Evolutionary conservation across 2,329 filamentous ascomycete species (phyloP).

Genomic region (Colletotrichum lindemuthianum): DNA sequence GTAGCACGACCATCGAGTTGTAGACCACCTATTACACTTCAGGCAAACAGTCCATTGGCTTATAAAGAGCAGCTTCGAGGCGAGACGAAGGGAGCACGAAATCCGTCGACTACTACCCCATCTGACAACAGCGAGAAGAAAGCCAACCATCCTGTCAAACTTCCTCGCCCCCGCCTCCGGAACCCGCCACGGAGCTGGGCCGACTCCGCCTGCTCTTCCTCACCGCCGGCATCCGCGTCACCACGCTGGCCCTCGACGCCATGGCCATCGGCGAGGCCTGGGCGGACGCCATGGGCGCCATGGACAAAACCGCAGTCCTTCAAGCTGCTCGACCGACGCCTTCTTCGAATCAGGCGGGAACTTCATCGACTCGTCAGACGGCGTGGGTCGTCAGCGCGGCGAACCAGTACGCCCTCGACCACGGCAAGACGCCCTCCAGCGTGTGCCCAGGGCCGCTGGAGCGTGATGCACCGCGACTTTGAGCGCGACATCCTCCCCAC

Average conservation of each 20-base stretch:
- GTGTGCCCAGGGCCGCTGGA: constrained; percentile 54
- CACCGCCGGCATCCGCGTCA: constrained; percentile 61
- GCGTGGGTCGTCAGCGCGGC: constrained; percentile 52
- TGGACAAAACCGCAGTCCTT: constrained; percentile 66
- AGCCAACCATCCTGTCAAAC: constrained; percentile 16
- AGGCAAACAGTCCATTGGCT: no score
- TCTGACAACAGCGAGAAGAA: no score
- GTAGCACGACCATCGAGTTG: no score
- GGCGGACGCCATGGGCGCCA: constrained; percentile 58
- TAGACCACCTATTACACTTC: no score
- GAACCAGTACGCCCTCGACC: constrained; percentile 49
- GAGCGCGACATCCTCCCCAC: constrained; percentile 56
- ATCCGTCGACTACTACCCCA: not conserved
- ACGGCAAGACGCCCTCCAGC: constrained; percentile 49
- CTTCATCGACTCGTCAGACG: constrained; percentile 72
- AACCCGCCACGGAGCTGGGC: constrained; percentile 61
- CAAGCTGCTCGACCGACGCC: constrained; percentile 66
- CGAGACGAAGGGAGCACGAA: not conserved
- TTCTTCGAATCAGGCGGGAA: constrained; percentile 70
- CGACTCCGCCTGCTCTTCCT: constrained; percentile 62
- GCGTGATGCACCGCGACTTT: constrained; percentile 46
- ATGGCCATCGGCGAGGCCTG: constrained; percentile 63
- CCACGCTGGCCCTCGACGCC: constrained; percentile 61
- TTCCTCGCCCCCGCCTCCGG: constrained; percentile 39
- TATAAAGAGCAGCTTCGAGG: not conserved